Evolutionary conservation across 2,329 filamentous ascomycete genomes (phyloP).

Genomic region (Rutstroemia sp.): DNA sequence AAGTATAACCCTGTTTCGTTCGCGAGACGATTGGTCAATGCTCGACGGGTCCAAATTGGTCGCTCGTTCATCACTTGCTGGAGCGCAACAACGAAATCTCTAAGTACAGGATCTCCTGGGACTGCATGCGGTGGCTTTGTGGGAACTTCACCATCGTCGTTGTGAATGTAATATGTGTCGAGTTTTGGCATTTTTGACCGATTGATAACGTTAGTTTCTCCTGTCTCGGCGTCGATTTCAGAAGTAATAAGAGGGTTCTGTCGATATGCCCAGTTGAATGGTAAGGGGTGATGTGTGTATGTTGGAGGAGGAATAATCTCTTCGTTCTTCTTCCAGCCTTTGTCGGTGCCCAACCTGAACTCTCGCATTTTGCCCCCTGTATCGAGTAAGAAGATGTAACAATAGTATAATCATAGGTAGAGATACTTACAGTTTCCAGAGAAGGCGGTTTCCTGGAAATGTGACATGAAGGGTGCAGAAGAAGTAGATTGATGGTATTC

Average conservation of each 20-base stretch:
- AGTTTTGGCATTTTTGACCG: conserved; percentile 16
- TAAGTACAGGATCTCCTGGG: conserved; percentile 45
- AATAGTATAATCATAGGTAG: not conserved
- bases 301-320: conserved; percentile 74
- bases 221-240: conserved; percentile 30
- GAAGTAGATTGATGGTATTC: conserved; percentile 79
- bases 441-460: conserved; percentile 64
- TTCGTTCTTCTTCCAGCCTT: conserved; percentile 49
- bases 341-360: conserved; percentile 60
- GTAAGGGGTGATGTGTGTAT: conserved; percentile 67
- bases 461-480: conserved; percentile 60
- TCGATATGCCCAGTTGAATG: conserved; percentile 74
- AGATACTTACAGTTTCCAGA: conserved; percentile 57
- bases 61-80: conserved; percentile 60
- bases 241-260: conserved; percentile 65
- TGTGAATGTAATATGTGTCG: conserved; percentile 19
- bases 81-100: conserved; percentile 57
- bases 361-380: conserved; percentile 50
- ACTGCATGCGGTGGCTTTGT: conserved; percentile 9
- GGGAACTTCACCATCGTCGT: conserved; percentile 18
- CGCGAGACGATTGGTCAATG: conserved; percentile 65
- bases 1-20: conserved; percentile 43
- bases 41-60: conserved; percentile 81
- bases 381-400: conserved; percentile 14
- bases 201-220: conserved; percentile 27